phyloP scores from a whole-genome alignment of 768 basidiomycete genomes.

The Lactarius pseudohatsudake region DNA sequence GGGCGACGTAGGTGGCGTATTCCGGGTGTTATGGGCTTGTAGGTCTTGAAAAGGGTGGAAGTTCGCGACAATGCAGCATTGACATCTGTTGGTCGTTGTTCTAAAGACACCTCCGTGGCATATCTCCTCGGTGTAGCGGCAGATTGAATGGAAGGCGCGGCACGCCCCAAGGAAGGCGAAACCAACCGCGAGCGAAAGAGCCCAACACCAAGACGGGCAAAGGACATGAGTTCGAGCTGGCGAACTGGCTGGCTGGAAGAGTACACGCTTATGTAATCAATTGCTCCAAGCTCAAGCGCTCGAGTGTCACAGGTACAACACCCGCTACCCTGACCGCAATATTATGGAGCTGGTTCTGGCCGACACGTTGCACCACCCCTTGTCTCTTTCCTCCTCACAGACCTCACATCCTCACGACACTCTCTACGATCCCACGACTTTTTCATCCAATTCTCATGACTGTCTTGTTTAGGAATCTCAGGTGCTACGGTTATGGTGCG shows the following conservation, averaged over 20 bases:
- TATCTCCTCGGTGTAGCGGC: conserved; percentile 35
- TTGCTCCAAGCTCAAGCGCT: not conserved
- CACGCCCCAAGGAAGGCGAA: conserved; percentile 2
- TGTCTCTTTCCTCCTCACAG: not conserved
- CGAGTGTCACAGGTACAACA: not conserved
- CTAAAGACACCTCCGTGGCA: conserved; percentile 39
- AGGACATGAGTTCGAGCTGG: conserved; percentile 23
- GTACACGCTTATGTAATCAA: conserved; percentile 5
- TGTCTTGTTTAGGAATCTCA: conserved; percentile 23
- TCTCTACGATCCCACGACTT: conserved; percentile 10
- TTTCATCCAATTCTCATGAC: conserved; percentile 17
- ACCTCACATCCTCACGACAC: conserved; percentile 1
- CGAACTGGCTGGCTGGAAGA: not conserved
- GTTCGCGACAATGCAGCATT: conserved; percentile 50
- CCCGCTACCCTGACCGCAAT: not conserved
- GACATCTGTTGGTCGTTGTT: conserved; percentile 37
- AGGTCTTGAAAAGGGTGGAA: conserved; percentile 73
- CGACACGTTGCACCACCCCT: conserved; percentile 19
- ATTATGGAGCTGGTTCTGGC: not conserved
- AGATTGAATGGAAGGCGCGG: conserved; percentile 22
- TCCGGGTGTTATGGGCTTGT: conserved; percentile 84
- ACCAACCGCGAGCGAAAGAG: conserved; percentile 19
- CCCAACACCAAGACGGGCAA: conserved; percentile 18
- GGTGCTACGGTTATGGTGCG: conserved; percentile 19
- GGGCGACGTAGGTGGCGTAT: conserved; percentile 87